Base-by-base conservation (phyloP, 2,329 filamentous ascomycete genomes). In the Didymellaceae sp. region DNA sequence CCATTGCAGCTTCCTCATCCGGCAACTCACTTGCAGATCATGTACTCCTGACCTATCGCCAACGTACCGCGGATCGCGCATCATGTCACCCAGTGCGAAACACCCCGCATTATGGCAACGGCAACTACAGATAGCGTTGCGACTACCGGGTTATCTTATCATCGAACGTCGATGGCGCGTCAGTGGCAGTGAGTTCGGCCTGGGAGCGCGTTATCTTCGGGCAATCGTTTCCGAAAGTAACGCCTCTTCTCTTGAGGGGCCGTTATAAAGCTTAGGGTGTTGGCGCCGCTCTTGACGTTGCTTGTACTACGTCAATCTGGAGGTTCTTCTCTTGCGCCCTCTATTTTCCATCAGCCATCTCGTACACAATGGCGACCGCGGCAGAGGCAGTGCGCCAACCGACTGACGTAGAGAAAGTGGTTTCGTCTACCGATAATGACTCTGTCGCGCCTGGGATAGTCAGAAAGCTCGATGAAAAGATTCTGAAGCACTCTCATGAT, bases 401-500 rank as follows among this genome's bases (percentile, higher is more conserved):
- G n/a, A 4, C 38, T 2, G 55, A 57, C 22, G 33, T 56, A 1
- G 64, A 66, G 47, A 63, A 67, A 39, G 58, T 59, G 11, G 20
- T 52, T 3, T 48, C 53, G 6, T 38, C 60, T 1, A 42, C 41
- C 16, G 41, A 54, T 17, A 42, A 51, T 17, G 50, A 47, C 18
- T 45, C 45, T 16, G 31, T 35, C 18, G 45, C 44, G 34, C 41
- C 42, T 9, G 59, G 45, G 5, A 13, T 60, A 10, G 43, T 57
- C n/a, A 55, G 56, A 39, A 50, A 51, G 21, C 49, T 67, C 10
- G 57, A 63, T 9, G 60, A 65, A 28, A 65, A 68, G 45, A 52
- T 70, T 2, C 39, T 69, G 45, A 76, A 81, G 58, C 81, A 83
- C 59, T 76, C 79, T 2, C 77, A 82, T 45, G 81, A 85, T 77